These are phyloP conservation scores for Leccinum uliginosum DNA, from an alignment of 768 basidiomycete genomes.

Conservation along the genomic window DNA sequence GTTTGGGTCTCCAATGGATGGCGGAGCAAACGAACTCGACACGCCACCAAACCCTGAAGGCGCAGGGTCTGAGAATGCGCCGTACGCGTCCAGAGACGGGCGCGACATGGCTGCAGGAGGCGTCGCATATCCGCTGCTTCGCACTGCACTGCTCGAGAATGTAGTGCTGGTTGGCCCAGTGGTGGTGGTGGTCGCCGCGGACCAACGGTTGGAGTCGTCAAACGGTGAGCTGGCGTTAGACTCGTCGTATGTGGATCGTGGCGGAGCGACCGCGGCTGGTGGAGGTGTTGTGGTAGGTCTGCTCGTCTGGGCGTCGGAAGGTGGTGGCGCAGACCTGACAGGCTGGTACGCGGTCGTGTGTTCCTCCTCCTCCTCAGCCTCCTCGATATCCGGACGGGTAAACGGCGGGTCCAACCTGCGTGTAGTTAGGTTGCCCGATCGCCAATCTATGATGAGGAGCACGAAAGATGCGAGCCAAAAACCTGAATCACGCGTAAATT, in stretches of 20 bases:
- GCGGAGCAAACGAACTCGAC: constrained; percentile 30
- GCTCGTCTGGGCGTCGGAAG: constrained; percentile 32
- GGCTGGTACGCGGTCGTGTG: constrained; percentile 47
- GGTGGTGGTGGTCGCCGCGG: constrained; percentile 28
- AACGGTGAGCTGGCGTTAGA: constrained; percentile 38
- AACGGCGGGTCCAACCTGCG: constrained; percentile 74
- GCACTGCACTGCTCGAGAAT: constrained; percentile 20
- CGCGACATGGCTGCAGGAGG: constrained; percentile 40
- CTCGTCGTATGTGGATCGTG: constrained; percentile 25
- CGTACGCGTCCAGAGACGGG: constrained; percentile 82
- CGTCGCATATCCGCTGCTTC: constrained; percentile 25
- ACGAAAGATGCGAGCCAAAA: constrained; percentile 72
- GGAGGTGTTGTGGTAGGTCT: constrained; percentile 16
- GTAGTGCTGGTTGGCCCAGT: constrained; percentile 24
- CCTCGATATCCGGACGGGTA: constrained; percentile 52
- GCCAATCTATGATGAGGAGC: constrained; percentile 72
- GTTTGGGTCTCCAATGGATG: constrained; percentile 30
- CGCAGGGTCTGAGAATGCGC: constrained; percentile 85
- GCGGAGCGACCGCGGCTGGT: constrained; percentile 6
- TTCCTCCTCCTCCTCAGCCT: constrained; percentile 50
- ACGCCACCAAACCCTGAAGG: constrained; percentile 65
- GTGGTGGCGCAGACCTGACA: constrained; percentile 28
- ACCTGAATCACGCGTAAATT: constrained; percentile 35
- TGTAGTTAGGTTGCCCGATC: constrained; percentile 50
- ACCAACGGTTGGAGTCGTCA: constrained; percentile 50